phyloP scores from a whole-genome alignment of 208 protist genomes.

The Wallacemonas rigidus region DNA sequence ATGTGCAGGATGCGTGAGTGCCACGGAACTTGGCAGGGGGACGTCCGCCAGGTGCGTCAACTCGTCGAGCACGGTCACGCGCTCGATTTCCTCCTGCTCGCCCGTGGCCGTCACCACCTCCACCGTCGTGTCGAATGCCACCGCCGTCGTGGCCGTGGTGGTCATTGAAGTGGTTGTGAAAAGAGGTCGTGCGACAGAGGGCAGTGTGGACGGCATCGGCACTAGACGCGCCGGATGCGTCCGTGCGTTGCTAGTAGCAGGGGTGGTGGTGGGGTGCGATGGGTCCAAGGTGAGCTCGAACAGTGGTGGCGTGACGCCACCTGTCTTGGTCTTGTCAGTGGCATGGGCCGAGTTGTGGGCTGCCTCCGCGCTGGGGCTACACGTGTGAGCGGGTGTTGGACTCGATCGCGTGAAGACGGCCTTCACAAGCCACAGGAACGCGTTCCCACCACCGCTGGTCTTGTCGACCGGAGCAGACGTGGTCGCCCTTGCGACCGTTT shows the following conservation, averaged over 20 bases:
- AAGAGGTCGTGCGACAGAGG: background rate
- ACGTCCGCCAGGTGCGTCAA: background rate
- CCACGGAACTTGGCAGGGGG: background rate
- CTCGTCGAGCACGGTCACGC: background rate
- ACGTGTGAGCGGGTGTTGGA: background rate
- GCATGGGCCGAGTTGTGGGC: background rate
- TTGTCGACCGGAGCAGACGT: background rate
- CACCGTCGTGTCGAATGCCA: background rate
- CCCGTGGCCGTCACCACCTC: background rate
- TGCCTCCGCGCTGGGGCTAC: background rate
- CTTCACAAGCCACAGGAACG: conserved; percentile 11
- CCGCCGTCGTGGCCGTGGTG: background rate
- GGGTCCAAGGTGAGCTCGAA: conserved; percentile 9
- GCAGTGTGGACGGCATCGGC: background rate
- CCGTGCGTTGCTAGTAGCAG: background rate
- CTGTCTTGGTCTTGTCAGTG: background rate
- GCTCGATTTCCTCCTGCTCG: too few relatives aligned
- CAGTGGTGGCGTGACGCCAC: background rate
- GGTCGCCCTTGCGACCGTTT: background rate
- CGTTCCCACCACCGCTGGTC: background rate
- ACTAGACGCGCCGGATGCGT: background rate
- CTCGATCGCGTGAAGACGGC: conserved; percentile 2
- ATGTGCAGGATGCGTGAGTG: background rate
- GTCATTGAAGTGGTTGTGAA: background rate
- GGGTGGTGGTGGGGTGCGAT: background rate